Evolutionary conservation across 2,329 filamentous ascomycete species (phyloP).

Genomic region (Neonectria ditissima): DNA sequence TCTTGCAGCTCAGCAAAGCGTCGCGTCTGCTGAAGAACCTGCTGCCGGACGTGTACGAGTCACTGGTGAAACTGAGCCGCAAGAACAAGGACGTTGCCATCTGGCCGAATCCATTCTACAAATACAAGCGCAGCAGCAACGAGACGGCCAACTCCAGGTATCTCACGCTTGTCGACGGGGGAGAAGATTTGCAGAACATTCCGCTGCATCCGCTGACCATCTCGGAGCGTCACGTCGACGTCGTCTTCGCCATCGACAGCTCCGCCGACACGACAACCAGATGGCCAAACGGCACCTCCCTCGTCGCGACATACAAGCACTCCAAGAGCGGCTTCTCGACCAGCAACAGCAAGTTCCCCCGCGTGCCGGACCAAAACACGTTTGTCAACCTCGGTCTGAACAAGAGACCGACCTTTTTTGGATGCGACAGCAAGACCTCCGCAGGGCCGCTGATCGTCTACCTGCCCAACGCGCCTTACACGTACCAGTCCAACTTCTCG

Average conservation of each 20-base stretch:
- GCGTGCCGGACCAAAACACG: slow-evolving; percentile 79
- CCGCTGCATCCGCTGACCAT: slow-evolving; percentile 83
- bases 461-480: slow-evolving; percentile 83
- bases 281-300: slow-evolving; percentile 83
- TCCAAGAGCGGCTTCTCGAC: slow-evolving; percentile 63
- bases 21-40: slow-evolving; percentile 59
- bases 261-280: slow-evolving; percentile 76
- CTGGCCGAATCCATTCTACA: slow-evolving; percentile 82
- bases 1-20: slow-evolving; percentile 66
- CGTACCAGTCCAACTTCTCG: slow-evolving; percentile 76
- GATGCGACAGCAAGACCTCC: slow-evolving; percentile 67
- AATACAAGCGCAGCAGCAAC: slow-evolving; percentile 71
- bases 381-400: slow-evolving; percentile 83
- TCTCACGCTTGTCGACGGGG: slow-evolving; percentile 82
- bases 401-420: slow-evolving; percentile 82
- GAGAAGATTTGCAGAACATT: slow-evolving; percentile 82
- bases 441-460: slow-evolving; percentile 79
- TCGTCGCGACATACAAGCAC: slow-evolving; percentile 80
- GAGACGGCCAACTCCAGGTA: slow-evolving; percentile 62
- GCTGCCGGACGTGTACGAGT: slow-evolving; percentile 59
- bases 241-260: slow-evolving; percentile 84
- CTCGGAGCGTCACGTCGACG: slow-evolving; percentile 77
- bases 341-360: slow-evolving; percentile 79
- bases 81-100: slow-evolving; percentile 79
- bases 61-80: slow-evolving; percentile 68